Percentiles rank a stretch among this genome's conserved stretches.
Conservation (phyloP, 139 green algal species). For the Marvania coccoides region DNA sequence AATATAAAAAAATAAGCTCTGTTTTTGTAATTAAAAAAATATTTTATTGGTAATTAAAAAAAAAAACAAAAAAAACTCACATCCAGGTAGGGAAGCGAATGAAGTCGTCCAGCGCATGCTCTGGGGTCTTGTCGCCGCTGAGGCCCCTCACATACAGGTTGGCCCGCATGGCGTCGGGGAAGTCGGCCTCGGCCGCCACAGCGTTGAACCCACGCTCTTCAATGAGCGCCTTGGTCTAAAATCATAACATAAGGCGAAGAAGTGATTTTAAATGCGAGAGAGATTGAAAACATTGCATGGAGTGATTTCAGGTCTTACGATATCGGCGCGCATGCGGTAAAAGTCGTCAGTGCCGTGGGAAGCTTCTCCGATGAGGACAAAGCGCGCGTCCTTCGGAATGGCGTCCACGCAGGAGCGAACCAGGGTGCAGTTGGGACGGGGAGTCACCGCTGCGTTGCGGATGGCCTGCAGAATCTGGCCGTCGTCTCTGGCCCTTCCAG, state of each 20-base stretch:
- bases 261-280: too few species aligned
- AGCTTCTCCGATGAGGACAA: constrained; percentile 45
- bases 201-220: constrained; percentile 15
- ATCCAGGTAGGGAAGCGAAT: constrained; percentile 9
- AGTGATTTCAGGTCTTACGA: too few species aligned
- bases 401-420: neutral
- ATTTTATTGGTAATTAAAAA: too few species aligned
- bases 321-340: constrained; percentile 39
- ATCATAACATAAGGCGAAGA: too few species aligned
- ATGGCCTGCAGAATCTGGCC: neutral
- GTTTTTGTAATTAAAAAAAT: neutral
- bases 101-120: constrained; percentile 40
- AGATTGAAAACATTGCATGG: too few species aligned
- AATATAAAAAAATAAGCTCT: constrained; percentile 5
- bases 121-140: neutral
- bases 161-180: constrained; percentile 42
- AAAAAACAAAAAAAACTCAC: neutral
- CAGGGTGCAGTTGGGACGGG: neutral
- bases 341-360: constrained; percentile 60
- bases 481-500: neutral
- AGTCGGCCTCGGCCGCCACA: constrained; percentile 40
- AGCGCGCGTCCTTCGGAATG: neutral
- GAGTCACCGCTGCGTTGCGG: neutral
- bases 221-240: constrained; percentile 48
- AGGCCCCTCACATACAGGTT: constrained; percentile 47